These are phyloP conservation scores for Debaryomyces udenii DNA, from an alignment of 1,139 yeast species.

Conservation along the genomic window DNA sequence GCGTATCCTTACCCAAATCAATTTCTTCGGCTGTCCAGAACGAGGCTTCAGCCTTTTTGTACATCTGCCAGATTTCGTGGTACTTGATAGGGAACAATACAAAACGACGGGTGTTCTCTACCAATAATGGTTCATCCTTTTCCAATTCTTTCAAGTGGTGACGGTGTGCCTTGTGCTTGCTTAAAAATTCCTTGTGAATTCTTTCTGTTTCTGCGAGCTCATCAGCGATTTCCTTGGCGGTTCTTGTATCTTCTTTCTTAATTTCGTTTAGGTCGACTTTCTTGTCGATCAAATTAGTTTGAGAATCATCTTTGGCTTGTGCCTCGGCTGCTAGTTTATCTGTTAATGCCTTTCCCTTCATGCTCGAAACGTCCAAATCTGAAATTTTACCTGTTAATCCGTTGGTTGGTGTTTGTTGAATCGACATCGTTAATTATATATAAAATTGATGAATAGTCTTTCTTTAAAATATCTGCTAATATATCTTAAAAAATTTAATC, in stretches of 20 bases:
- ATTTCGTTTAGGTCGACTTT: slow-evolving; percentile 15
- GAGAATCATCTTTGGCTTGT: slow-evolving; percentile 41
- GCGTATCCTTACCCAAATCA: slow-evolving; percentile 86
- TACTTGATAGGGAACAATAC: slow-evolving; percentile 97
- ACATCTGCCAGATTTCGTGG: slow-evolving; percentile 98
- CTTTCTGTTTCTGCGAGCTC: slow-evolving; percentile 24
- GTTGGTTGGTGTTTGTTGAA: slow-evolving; percentile 53
- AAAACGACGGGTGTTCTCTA: slow-evolving; percentile 86
- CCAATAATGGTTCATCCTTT: slow-evolving; percentile 85
- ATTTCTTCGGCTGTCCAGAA: slow-evolving; percentile 99
- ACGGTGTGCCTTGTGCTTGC: slow-evolving; percentile 68
- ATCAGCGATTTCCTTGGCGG: slow-evolving; percentile 18
- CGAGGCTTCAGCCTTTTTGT: slow-evolving; percentile 98
- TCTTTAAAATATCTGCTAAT: slow-evolving; percentile 5
- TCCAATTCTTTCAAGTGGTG: slow-evolving; percentile 72
- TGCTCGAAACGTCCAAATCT: slow-evolving; percentile 38
- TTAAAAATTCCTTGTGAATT: slow-evolving; percentile 58
- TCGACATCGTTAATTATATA: slow-evolving; percentile 31
- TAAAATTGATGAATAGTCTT: slow-evolving; percentile 1
- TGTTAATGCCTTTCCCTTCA: slow-evolving; percentile 42
- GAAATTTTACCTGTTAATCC: slow-evolving; percentile 54
- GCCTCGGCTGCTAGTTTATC: slow-evolving; percentile 52
- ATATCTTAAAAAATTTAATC: slow-evolving; percentile 1
- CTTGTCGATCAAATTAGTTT: slow-evolving; percentile 26
- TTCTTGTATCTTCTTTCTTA: slow-evolving; percentile 16